Percentiles rank a stretch among this genome's conserved stretches.
Evolutionary conservation across 352 stramenopile species (phyloP).

Genomic region (Peronospora belbahrii): DNA sequence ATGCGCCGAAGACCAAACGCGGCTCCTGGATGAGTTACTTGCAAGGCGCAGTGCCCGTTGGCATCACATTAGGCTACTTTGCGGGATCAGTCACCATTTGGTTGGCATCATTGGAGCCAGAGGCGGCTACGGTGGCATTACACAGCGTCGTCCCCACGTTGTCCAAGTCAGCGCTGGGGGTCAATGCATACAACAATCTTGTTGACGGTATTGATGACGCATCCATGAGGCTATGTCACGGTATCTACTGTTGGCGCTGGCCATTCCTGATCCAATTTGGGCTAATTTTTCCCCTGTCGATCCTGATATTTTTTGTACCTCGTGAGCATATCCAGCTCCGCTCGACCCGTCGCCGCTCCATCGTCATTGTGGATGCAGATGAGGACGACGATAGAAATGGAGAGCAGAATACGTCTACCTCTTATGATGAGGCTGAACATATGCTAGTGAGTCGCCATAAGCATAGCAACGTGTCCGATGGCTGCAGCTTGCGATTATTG

Average conservation of each 20-base stretch:
- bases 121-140: slow-evolving; percentile 7
- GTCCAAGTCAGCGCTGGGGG: slow-evolving; percentile 13
- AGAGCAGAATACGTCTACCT: slow-evolving; percentile 19
- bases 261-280: slow-evolving; percentile 76
- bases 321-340: slow-evolving; percentile 57
- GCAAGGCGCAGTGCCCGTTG: slow-evolving; percentile 62
- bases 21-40: slow-evolving; percentile 83
- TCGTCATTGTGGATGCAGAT: slow-evolving; percentile 54
- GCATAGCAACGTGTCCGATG: slow-evolving; percentile 2
- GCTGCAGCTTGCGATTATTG: slow-evolving; percentile 16
- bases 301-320: slow-evolving; percentile 78
- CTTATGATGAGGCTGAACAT: slow-evolving; percentile 25
- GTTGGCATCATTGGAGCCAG: slow-evolving; percentile 19
- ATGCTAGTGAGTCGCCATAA: slow-evolving; percentile 19
- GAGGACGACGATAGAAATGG: slow-evolving; percentile 33
- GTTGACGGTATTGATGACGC: slow-evolving; percentile 25
- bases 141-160: slow-evolving; percentile 6
- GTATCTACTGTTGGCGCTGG: slow-evolving; percentile 84
- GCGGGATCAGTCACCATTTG: slow-evolving; percentile 68
- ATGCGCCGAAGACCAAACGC: slow-evolving; percentile 56
- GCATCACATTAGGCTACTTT: slow-evolving; percentile 76
- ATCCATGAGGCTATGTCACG: slow-evolving; percentile 43
- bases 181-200: slow-evolving; percentile 21
- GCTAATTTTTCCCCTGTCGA: slow-evolving; percentile 60
- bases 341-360: slow-evolving; percentile 40